Conservation (phyloP, 805 yeast species). For the Metschnikowia continentalis region DNA sequence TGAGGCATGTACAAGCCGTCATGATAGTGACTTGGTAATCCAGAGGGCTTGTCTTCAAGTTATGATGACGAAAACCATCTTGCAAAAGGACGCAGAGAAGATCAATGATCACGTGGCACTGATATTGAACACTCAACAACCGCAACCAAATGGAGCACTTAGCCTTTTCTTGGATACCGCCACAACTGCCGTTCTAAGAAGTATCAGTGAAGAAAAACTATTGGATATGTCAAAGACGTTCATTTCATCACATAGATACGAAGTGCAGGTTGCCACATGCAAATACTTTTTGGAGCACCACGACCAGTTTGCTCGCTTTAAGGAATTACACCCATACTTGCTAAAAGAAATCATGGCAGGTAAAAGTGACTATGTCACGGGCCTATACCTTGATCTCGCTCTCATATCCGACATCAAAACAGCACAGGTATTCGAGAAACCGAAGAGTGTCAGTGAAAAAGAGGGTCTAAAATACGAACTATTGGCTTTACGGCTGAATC, state of each 20-base stretch:
- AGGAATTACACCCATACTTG: conserved; percentile 2
- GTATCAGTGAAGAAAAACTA: conserved; percentile 11
- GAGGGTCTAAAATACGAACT: not conserved
- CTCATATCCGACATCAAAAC: not conserved
- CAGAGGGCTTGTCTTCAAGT: conserved; percentile 9
- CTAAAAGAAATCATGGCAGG: not conserved
- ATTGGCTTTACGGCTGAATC: not conserved
- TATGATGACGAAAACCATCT: not conserved
- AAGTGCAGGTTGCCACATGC: conserved; percentile 7
- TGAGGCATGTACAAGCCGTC: conserved; percentile 34
- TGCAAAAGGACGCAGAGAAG: not conserved
- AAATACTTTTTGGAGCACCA: conserved; percentile 3
- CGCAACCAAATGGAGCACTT: conserved; percentile 9
- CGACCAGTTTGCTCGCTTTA: not conserved
- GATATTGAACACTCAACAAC: not conserved
- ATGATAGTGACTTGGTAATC: conserved; percentile 1
- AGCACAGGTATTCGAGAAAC: not conserved
- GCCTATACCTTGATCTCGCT: not conserved
- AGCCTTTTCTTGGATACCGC: conserved; percentile 35
- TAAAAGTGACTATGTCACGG: not conserved
- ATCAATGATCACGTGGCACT: not conserved
- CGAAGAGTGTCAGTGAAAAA: not conserved
- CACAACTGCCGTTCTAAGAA: conserved; percentile 14
- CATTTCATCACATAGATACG: not conserved
- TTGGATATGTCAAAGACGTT: not conserved